A percentile compares a stretch with the other conserved stretches of the same genome.
Evolutionary conservation across 768 basidiomycete species (phyloP).

Genomic region (Trametes punicea): DNA sequence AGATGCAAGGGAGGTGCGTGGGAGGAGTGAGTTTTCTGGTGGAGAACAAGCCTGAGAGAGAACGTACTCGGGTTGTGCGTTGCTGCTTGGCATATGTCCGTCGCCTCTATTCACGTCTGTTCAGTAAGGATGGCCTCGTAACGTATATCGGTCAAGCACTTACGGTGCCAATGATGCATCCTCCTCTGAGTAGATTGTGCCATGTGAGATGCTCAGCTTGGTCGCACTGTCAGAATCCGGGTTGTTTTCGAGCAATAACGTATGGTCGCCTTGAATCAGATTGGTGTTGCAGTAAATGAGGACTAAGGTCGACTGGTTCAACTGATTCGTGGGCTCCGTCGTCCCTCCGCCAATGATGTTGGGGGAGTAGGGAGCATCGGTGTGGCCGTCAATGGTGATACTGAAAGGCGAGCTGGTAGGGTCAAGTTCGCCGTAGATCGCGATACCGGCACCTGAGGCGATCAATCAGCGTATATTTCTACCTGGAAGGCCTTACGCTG

Average conservation of each 20-base stretch:
- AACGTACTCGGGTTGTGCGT: background rate
- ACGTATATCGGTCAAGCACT: too few species aligned
- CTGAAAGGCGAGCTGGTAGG: conserved; percentile 6
- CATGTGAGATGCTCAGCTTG: background rate
- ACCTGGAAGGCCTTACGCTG: background rate
- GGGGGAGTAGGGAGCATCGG: background rate
- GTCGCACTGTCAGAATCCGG: background rate
- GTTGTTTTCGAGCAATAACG: conserved; percentile 14
- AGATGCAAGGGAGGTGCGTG: background rate
- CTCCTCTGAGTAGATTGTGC: background rate
- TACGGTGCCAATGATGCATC: background rate
- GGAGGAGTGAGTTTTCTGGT: too few species aligned
- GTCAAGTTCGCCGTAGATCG: conserved; percentile 12
- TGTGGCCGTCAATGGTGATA: conserved; percentile 13
- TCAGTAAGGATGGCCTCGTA: too few species aligned
- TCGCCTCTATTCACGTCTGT: too few species aligned
- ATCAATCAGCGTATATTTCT: background rate
- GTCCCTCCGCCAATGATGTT: background rate
- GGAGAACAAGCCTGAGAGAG: background rate
- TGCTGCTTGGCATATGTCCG: background rate
- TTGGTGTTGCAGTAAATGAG: conserved; percentile 3
- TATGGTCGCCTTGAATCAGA: conserved; percentile 1
- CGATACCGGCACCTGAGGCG: conserved; percentile 5
- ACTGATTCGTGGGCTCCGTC: background rate
- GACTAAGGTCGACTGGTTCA: background rate